Base-by-base conservation (phyloP, 352 stramenopile genomes). In the Phytophthora aleatoria region DNA sequence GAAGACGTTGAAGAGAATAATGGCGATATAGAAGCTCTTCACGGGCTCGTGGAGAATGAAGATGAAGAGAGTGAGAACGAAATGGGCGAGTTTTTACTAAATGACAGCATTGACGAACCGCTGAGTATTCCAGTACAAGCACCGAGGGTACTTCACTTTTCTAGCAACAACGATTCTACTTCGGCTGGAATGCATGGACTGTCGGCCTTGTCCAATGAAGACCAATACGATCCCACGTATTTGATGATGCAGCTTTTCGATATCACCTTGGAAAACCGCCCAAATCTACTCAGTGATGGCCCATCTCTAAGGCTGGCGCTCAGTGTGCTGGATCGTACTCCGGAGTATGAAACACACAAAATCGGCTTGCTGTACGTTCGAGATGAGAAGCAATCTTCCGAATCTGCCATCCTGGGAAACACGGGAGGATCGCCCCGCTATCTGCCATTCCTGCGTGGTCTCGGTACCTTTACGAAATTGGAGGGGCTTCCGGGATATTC, bases 221-320 rank as follows among this genome's bases (percentile, higher is more conserved):
- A 75, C 5, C 30, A 45, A 15, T 74, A 86, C 16, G 79, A 94
- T 38, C 85, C 87, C 36, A 71, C 81, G 47, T 83, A 89, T 57
- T 57, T 95, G 36, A 95, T 95, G 87, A 90, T 88, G 77, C 80
- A 93, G 60, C 57, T 95, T 1, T 95, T 93, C 49, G 84, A 93
- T 49, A 45, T 93, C 36, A 78, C 78, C 0, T 58, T 72, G 35
- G 67, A 82, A 39, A 77, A 77, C 28, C 79, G 80, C 10, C 87
- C 85, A 26, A 74, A 90, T 45, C 54, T 90, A 31, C 62, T 95
- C n/a, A 66, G 63, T 11, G 71, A 92, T 38, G 83, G 87, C 1
- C 55, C 73, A 7, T 61, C 81, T 5, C 60, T 96, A 16, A 61
- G 67, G 7, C 71, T 92, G 9, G 88, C 81, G 3, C 66, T 96